phyloP scores from a whole-genome alignment of 1,139 yeast species.

The Suhomyces bribrorum region DNA sequence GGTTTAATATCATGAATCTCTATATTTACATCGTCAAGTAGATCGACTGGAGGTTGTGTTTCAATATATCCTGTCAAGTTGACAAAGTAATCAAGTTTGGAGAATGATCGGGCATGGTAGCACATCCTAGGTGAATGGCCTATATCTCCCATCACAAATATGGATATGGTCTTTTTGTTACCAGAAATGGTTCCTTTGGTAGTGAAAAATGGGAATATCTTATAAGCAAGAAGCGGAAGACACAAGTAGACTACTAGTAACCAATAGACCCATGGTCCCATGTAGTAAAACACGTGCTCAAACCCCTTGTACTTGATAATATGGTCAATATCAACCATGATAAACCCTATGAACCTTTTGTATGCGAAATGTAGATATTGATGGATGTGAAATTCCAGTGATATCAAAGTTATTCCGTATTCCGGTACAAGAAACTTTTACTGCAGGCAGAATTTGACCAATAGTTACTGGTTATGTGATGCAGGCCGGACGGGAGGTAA shows the following conservation, averaged over 20 bases:
- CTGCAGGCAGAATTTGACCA: too few relatives aligned
- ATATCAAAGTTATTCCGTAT: too few relatives aligned
- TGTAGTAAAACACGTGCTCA: constrained; percentile 29
- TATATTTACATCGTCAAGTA: constrained; percentile 53
- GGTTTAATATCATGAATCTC: constrained; percentile 53
- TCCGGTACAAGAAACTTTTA: too few relatives aligned
- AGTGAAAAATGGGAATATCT: constrained; percentile 33
- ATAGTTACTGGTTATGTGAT: too few relatives aligned
- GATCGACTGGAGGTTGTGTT: constrained; percentile 51
- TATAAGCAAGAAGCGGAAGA: constrained; percentile 39
- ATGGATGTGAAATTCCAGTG: too few relatives aligned
- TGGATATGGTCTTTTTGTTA: constrained; percentile 56
- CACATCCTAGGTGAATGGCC: constrained; percentile 97
- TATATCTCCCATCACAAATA: constrained; percentile 87
- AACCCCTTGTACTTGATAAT: constrained; percentile 29
- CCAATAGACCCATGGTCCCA: constrained; percentile 44
- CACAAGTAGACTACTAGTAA: constrained; percentile 35
- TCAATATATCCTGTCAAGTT: constrained; percentile 85
- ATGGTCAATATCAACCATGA: constrained; percentile 12
- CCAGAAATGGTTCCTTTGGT: constrained; percentile 20
- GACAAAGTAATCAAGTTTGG: constrained; percentile 69
- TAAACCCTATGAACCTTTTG: constrained; percentile 5
- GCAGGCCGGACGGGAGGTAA: too few relatives aligned
- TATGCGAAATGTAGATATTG: neutral
- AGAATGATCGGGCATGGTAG: constrained; percentile 82